phyloP scores from a whole-genome alignment of 1,284 basidiomycete genomes.

The Taiwanofungus camphoratus region DNA sequence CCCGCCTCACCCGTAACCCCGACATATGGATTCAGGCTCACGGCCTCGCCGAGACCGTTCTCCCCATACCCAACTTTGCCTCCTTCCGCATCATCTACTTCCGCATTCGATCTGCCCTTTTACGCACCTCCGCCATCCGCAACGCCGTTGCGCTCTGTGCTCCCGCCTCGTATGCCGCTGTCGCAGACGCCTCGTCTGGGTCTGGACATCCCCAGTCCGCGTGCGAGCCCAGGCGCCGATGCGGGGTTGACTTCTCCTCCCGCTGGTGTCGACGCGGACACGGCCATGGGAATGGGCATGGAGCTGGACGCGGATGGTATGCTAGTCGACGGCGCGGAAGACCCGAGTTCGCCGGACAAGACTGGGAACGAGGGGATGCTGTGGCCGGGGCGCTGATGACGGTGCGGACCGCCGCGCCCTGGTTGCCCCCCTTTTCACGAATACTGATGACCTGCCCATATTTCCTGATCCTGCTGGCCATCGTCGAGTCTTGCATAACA shows the following conservation, averaged over 20 bases:
- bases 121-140: conserved; percentile 9
- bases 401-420: too few species aligned
- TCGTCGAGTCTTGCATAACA: too few species aligned
- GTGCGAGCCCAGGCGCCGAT: neutral
- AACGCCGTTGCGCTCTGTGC: conserved; percentile 11
- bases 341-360: conserved; percentile 25
- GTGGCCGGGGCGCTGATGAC: conserved; percentile 16
- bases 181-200: conserved; percentile 11
- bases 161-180: neutral
- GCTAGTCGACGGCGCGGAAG: conserved; percentile 16
- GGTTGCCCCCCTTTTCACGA: too few species aligned
- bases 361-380: conserved; percentile 19
- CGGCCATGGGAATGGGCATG: conserved; percentile 6
- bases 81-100: neutral
- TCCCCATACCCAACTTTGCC: conserved; percentile 9
- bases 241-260: conserved; percentile 4
- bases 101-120: neutral
- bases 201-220: conserved; percentile 6
- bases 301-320: conserved; percentile 24
- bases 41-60: conserved; percentile 17
- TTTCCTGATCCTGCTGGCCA: too few species aligned
- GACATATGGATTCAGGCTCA: conserved; percentile 17
- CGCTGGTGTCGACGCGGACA: conserved; percentile 6
- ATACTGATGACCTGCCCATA: too few species aligned
- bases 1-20: conserved; percentile 11